Conservation (phyloP, 768 basidiomycete genomes). For the Pluteus cervinus region DNA sequence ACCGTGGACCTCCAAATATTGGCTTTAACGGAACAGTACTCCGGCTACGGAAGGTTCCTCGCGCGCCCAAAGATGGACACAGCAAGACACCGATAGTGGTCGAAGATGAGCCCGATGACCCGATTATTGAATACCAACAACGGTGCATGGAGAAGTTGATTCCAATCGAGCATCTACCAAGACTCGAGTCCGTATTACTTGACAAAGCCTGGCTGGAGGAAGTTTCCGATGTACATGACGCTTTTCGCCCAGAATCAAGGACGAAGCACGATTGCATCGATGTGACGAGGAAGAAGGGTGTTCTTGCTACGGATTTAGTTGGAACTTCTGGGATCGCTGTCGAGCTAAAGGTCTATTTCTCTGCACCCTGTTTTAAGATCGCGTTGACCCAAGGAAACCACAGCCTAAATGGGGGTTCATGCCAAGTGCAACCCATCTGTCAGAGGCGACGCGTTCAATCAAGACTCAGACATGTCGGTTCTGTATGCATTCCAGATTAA, state of each 20-base stretch:
- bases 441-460: conserved; percentile 43
- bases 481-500: conserved; percentile 78
- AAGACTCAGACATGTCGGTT: conserved; percentile 82
- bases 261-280: conserved; percentile 56
- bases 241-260: conserved; percentile 51
- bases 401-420: conserved; percentile 99
- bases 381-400: too few species aligned
- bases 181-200: conserved; percentile 43
- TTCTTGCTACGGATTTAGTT: conserved; percentile 79
- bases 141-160: conserved; percentile 63
- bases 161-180: conserved; percentile 52
- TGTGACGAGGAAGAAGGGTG: conserved; percentile 41
- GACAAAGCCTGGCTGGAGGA: conserved; percentile 53
- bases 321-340: conserved; percentile 61
- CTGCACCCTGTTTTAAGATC: conserved; percentile 2
- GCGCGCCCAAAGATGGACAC: not conserved
- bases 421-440: conserved; percentile 57
- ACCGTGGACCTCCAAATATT: conserved; percentile 48
- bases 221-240: conserved; percentile 41
- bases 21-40: conserved; percentile 62
- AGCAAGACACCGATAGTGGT: too few species aligned
- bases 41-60: conserved; percentile 61
- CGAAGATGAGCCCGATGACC: conserved; percentile 29
- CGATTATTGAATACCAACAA: conserved; percentile 49
- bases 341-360: conserved; percentile 78